A percentile compares a stretch with the other conserved stretches of the same genome.
phyloP scores from a whole-genome alignment of 371 early-diverging fungal species.

The Syncephalastrum monosporum region DNA sequence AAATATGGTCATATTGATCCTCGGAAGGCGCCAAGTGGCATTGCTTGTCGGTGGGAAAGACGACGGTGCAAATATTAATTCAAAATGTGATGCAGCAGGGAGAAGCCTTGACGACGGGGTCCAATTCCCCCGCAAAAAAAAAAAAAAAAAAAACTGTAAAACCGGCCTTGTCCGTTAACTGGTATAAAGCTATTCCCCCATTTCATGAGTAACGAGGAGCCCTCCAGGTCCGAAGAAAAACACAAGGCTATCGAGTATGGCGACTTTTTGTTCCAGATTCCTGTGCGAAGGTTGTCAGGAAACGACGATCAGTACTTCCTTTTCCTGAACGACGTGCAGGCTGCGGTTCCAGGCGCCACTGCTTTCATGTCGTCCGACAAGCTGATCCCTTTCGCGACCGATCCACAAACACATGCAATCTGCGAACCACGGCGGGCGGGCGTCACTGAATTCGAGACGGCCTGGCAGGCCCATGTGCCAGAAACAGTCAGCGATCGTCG shows the following conservation, averaged over 20 bases:
- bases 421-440: constrained; percentile 32
- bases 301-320: constrained; percentile 23
- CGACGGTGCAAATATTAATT: too few species aligned
- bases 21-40: too few species aligned
- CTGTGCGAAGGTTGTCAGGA: constrained; percentile 26
- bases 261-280: constrained; percentile 31
- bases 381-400: constrained; percentile 37
- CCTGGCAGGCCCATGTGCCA: constrained; percentile 42
- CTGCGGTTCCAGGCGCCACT: constrained; percentile 37
- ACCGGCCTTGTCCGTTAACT: too few species aligned
- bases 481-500: constrained; percentile 9
- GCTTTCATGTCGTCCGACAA: constrained; percentile 35
- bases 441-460: constrained; percentile 20
- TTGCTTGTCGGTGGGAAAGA: too few species aligned
- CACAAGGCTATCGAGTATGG: constrained; percentile 31
- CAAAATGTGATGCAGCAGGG: too few species aligned
- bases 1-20: too few species aligned
- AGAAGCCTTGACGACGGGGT: too few species aligned
- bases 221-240: constrained; percentile 15
- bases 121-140: too few species aligned
- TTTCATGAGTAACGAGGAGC: constrained; percentile 13
- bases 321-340: constrained; percentile 37
- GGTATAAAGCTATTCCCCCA: too few species aligned
- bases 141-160: too few species aligned
- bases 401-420: constrained; percentile 19